These are phyloP conservation scores for Astragalus glycyphyllos DNA, from an alignment of 306 rosid species.

Conservation along the genomic window DNA sequence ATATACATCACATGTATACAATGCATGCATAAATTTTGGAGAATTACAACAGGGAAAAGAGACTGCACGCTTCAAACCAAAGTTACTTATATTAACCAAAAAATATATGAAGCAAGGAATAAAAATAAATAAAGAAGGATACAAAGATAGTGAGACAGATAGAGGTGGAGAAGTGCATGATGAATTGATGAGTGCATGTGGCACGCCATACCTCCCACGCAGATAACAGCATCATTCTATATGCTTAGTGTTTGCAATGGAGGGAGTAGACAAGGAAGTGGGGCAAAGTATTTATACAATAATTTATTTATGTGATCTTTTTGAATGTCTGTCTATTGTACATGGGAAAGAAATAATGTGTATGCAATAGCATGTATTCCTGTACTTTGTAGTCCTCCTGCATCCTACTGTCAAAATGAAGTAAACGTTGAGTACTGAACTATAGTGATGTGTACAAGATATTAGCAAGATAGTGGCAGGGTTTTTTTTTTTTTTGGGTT, in stretches of 20 bases:
- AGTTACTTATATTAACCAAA: neutral
- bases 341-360: neutral
- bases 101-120: constrained; percentile 12
- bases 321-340: constrained; percentile 32
- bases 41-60: constrained; percentile 5
- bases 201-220: constrained; percentile 80
- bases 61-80: constrained; percentile 20
- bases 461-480: too few species aligned
- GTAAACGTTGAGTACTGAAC: too few species aligned
- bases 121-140: neutral
- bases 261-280: constrained; percentile 46
- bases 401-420: too few species aligned
- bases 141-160: neutral
- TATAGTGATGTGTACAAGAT: too few species aligned
- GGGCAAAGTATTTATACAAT: constrained; percentile 50
- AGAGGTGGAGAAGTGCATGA: constrained; percentile 39
- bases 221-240: constrained; percentile 67
- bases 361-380: neutral
- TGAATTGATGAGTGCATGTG: constrained; percentile 56
- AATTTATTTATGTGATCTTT: constrained; percentile 38
- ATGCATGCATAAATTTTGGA: constrained; percentile 1
- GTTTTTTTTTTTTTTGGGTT: too few species aligned
- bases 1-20: neutral
- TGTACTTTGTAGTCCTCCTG: too few species aligned
- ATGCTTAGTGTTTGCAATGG: constrained; percentile 43